phyloP scores from a whole-genome alignment of 2,329 filamentous ascomycete genomes.

The Fusarium sp. region DNA sequence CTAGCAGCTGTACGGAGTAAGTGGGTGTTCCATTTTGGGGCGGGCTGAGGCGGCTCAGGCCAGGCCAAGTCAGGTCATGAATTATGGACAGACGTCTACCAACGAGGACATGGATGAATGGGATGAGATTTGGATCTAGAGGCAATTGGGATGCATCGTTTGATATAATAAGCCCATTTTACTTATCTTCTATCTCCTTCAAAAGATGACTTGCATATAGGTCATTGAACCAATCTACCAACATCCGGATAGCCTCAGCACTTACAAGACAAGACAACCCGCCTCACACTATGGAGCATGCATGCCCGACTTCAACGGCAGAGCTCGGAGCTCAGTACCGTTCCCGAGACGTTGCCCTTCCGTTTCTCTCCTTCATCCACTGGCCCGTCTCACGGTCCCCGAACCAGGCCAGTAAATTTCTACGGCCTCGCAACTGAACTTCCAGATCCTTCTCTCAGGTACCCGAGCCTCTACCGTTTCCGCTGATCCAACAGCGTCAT shows the following conservation, averaged over 20 bases:
- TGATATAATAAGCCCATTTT: not conserved
- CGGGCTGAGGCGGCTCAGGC: conserved; percentile 36
- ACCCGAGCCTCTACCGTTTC: conserved; percentile 22
- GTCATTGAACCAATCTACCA: not conserved
- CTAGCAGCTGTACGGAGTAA: conserved; percentile 4
- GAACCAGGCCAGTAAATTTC: conserved; percentile 14
- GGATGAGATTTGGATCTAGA: conserved; percentile 1
- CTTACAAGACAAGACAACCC: conserved; percentile 10
- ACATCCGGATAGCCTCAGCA: conserved; percentile 8
- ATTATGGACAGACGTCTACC: conserved; percentile 25
- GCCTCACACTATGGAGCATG: no score
- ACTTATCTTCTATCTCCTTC: not conserved
- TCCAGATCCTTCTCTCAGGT: conserved; percentile 32
- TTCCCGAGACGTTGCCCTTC: conserved; percentile 6
- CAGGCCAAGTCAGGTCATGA: conserved; percentile 44
- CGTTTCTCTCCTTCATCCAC: conserved; percentile 32
- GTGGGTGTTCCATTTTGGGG: conserved; percentile 34
- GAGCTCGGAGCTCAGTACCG: conserved; percentile 17
- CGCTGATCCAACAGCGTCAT: conserved; percentile 39
- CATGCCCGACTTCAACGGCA: conserved; percentile 10
- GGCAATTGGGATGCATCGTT: not conserved
- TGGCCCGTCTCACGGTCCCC: conserved; percentile 12
- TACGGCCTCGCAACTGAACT: not conserved
- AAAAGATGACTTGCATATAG: not conserved
- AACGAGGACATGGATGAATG: conserved; percentile 30